phyloP scores from a whole-genome alignment of 495 filamentous ascomycete genomes.

The Penicillium manginii region DNA sequence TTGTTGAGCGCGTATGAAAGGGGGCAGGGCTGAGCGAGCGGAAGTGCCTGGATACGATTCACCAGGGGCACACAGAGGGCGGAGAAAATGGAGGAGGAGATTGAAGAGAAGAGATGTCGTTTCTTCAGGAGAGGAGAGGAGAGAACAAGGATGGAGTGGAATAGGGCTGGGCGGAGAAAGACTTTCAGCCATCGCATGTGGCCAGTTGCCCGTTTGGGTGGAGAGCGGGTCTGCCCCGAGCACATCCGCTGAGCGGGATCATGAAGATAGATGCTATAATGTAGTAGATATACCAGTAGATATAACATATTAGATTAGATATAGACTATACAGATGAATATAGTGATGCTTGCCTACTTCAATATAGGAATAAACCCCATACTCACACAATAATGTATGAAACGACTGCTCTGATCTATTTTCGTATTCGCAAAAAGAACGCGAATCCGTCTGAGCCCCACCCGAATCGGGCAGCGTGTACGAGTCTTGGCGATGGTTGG shows the following conservation, averaged over 20 bases:
- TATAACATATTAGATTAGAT: background rate
- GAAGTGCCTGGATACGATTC: constrained; percentile 1
- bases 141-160: background rate
- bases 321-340: too few relatives aligned
- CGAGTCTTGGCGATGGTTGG: constrained; percentile 1
- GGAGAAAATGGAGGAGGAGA: constrained; percentile 7
- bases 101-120: background rate
- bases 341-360: too few relatives aligned
- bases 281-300: background rate
- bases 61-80: background rate
- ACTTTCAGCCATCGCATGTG: constrained; percentile 18
- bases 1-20: constrained; percentile 10
- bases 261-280: background rate
- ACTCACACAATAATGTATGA: background rate
- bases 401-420: background rate
- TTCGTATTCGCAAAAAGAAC: constrained; percentile 1
- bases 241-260: background rate
- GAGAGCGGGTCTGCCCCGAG: constrained; percentile 2
- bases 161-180: background rate
- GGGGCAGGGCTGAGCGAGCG: background rate
- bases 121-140: background rate
- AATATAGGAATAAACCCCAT: background rate
- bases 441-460: background rate
- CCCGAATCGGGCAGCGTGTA: constrained; percentile 5
- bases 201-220: constrained; percentile 19